These are phyloP conservation scores for Metschnikowia amazonensis DNA, from an alignment of 805 yeast species.

Conservation along the genomic window DNA sequence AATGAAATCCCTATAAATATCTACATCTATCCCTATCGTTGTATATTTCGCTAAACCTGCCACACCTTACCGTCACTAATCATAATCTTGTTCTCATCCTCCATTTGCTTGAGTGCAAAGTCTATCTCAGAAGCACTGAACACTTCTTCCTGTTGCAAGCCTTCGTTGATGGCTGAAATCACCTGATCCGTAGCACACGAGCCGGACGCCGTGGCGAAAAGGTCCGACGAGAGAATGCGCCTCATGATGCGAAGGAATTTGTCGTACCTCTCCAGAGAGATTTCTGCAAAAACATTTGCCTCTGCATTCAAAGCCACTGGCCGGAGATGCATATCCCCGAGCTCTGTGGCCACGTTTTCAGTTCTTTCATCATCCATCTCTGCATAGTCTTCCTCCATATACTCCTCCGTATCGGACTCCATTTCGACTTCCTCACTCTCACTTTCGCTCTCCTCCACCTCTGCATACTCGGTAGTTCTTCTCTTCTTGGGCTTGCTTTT, in stretches of 20 bases:
- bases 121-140: slow-evolving; percentile 29
- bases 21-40: too few species aligned
- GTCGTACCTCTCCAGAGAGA: slow-evolving; percentile 33
- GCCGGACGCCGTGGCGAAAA: slow-evolving; percentile 30
- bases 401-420: slow-evolving; percentile 20
- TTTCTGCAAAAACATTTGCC: slow-evolving; percentile 19
- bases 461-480: slow-evolving; percentile 12
- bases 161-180: slow-evolving; percentile 30
- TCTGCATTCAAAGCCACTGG: slow-evolving; percentile 25
- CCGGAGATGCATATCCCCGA: slow-evolving; percentile 30
- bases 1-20: too few species aligned
- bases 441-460: slow-evolving; percentile 29
- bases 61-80: slow-evolving; percentile 39
- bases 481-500: slow-evolving; percentile 34
- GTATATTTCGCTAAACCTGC: slow-evolving; percentile 23
- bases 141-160: slow-evolving; percentile 37
- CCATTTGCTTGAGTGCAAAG: slow-evolving; percentile 32
- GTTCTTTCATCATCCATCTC: not conserved
- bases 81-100: slow-evolving; percentile 34
- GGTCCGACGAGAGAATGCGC: slow-evolving; percentile 28
- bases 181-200: slow-evolving; percentile 33
- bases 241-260: slow-evolving; percentile 31
- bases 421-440: slow-evolving; percentile 28
- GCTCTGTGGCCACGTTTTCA: slow-evolving; percentile 11
- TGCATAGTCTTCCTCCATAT: slow-evolving; percentile 7